Conservation (phyloP, 2,329 filamentous ascomycete species). For the Colletotrichum lindemuthianum region DNA sequence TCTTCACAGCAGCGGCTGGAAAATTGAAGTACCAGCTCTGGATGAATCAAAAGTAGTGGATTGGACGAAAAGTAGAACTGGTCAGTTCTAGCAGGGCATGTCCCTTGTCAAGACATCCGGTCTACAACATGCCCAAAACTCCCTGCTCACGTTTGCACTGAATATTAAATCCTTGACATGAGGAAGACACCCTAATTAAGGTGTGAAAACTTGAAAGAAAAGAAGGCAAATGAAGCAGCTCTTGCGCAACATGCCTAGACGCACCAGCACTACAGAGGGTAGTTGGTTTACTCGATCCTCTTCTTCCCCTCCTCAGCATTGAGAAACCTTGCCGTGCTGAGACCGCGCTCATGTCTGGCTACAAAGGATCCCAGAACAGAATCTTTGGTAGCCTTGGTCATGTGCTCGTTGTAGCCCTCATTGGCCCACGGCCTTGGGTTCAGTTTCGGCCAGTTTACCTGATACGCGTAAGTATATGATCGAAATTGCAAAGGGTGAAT, state of each 20-base stretch:
- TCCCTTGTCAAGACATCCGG: conserved; percentile 16
- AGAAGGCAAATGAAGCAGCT: neutral
- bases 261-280: too few species aligned
- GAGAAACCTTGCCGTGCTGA: conserved; percentile 83
- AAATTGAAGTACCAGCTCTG: neutral
- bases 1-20: neutral
- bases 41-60: neutral
- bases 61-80: conserved; percentile 5
- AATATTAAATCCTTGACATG: neutral
- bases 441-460: conserved; percentile 99
- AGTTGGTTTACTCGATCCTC: conserved; percentile 78
- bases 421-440: conserved; percentile 87
- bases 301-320: conserved; percentile 98
- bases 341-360: conserved; percentile 79
- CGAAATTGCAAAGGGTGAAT: conserved; percentile 29
- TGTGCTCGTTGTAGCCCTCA: conserved; percentile 89
- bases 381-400: conserved; percentile 84
- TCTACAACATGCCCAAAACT: conserved; percentile 12
- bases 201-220: neutral
- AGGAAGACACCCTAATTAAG: neutral
- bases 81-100: conserved; percentile 20
- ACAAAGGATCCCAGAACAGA: conserved; percentile 82
- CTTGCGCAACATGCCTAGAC: too few species aligned
- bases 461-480: conserved; percentile 27
- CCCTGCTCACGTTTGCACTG: conserved; percentile 2